phyloP scores from a whole-genome alignment of 106 monocot genomes.

The Acanthochlamys bracteata region DNA sequence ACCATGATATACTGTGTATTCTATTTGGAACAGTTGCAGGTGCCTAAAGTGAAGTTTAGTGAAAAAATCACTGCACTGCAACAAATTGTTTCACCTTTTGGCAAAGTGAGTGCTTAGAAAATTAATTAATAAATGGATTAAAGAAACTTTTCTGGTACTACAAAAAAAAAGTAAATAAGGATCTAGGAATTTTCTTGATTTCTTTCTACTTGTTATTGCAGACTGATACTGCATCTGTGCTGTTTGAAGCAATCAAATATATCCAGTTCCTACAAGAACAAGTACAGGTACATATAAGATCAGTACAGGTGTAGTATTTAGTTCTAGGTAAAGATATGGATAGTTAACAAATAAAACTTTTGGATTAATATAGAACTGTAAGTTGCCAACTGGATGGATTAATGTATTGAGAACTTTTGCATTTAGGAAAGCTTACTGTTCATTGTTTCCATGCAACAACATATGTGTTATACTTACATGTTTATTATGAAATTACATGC shows the following conservation, averaged over 20 bases:
- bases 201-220: conserved; percentile 12
- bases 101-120: conserved; percentile 46
- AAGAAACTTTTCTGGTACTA: neutral
- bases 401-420: too few relatives aligned
- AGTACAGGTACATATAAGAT: conserved; percentile 36
- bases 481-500: too few relatives aligned
- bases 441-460: too few relatives aligned
- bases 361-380: too few relatives aligned
- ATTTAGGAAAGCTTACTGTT: too few relatives aligned
- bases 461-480: too few relatives aligned
- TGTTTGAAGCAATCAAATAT: conserved; percentile 67
- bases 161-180: neutral
- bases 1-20: neutral
- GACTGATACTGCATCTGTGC: conserved; percentile 83
- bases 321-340: too few relatives aligned
- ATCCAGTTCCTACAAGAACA: conserved; percentile 67
- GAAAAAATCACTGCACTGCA: conserved; percentile 84
- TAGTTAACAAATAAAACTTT: too few relatives aligned
- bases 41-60: conserved; percentile 71
- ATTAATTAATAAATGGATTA: neutral
- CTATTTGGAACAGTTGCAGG: conserved; percentile 40
- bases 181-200: neutral
- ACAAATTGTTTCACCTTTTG: conserved; percentile 90
- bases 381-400: too few relatives aligned
- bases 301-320: neutral